Conservation (phyloP, 2,329 filamentous ascomycete genomes). For the Grosmannia clavigera region DNA sequence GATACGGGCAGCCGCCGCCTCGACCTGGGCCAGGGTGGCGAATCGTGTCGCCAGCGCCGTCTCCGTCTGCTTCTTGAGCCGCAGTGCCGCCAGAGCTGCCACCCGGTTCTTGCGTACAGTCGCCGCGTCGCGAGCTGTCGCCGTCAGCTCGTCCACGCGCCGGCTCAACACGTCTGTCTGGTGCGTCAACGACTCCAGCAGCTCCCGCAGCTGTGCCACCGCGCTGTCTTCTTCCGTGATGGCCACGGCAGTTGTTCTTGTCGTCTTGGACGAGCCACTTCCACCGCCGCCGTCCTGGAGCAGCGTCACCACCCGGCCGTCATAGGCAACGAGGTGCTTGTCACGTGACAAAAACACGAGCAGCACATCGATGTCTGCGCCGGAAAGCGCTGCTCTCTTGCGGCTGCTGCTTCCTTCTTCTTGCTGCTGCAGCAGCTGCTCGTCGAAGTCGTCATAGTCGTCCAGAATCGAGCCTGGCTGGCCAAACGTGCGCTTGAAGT, state of each 20-base stretch:
- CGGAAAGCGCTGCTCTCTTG: constrained; percentile 36
- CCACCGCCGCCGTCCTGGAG: constrained; percentile 6
- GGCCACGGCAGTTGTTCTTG: constrained; percentile 34
- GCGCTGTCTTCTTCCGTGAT: constrained; percentile 71
- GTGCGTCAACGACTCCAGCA: constrained; percentile 61
- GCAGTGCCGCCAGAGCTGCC: constrained; percentile 64
- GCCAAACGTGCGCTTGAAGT: constrained; percentile 49
- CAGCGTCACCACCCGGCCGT: constrained; percentile 49
- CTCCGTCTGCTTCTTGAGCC: constrained; percentile 73
- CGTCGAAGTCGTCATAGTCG: background rate
- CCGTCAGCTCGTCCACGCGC: constrained; percentile 53
- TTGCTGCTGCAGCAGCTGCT: background rate
- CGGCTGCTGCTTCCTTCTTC: background rate
- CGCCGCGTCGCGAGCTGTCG: constrained; percentile 51
- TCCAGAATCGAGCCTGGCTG: constrained; percentile 28
- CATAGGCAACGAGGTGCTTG: constrained; percentile 43
- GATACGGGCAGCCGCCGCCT: constrained; percentile 71
- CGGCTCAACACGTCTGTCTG: constrained; percentile 55
- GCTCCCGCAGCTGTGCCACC: constrained; percentile 71
- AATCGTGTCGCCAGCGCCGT: constrained; percentile 58
- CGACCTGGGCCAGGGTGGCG: constrained; percentile 65
- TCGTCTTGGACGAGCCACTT: constrained; percentile 26
- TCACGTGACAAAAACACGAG: constrained; percentile 59
- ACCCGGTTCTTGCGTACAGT: constrained; percentile 61
- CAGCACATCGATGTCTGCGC: constrained; percentile 56